Conservation (phyloP, 2,329 filamentous ascomycete genomes). For the Fusarium agapanthi region DNA sequence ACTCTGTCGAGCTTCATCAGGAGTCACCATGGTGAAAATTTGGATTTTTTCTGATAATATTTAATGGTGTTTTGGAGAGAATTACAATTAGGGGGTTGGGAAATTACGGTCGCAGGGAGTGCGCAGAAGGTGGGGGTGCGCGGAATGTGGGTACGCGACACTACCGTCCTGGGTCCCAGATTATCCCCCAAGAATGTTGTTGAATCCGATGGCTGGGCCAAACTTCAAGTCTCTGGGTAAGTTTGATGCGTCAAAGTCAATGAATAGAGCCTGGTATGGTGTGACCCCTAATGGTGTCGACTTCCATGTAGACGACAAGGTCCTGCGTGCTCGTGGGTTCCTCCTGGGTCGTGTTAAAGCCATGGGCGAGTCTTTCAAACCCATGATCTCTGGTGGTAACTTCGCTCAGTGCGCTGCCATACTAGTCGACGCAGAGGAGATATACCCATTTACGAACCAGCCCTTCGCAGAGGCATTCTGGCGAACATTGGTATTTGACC, state of each 20-base stretch:
- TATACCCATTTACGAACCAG: neutral
- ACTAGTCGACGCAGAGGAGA: neutral
- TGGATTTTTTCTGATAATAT: too few relatives aligned
- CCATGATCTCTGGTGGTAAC: fast-evolving
- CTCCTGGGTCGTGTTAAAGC: neutral
- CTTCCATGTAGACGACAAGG: neutral
- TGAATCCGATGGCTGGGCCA: neutral
- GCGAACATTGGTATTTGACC: neutral
- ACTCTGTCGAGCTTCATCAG: too few relatives aligned
- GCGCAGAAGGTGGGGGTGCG: too few relatives aligned
- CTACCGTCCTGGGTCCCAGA: neutral
- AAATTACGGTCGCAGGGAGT: too few relatives aligned
- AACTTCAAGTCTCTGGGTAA: neutral
- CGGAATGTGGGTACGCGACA: too few relatives aligned
- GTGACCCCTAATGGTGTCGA: too few relatives aligned
- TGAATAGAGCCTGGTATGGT: too few relatives aligned
- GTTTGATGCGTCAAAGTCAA: neutral
- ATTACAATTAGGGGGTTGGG: too few relatives aligned
- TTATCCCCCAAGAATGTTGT: neutral
- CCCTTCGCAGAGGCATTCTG: neutral
- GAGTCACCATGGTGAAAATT: too few relatives aligned
- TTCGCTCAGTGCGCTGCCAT: neutral
- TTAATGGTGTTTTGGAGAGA: too few relatives aligned
- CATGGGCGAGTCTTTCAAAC: neutral
- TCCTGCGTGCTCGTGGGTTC: neutral